Conservation (phyloP, 495 filamentous ascomycete species). For the Xylaria castorea region DNA sequence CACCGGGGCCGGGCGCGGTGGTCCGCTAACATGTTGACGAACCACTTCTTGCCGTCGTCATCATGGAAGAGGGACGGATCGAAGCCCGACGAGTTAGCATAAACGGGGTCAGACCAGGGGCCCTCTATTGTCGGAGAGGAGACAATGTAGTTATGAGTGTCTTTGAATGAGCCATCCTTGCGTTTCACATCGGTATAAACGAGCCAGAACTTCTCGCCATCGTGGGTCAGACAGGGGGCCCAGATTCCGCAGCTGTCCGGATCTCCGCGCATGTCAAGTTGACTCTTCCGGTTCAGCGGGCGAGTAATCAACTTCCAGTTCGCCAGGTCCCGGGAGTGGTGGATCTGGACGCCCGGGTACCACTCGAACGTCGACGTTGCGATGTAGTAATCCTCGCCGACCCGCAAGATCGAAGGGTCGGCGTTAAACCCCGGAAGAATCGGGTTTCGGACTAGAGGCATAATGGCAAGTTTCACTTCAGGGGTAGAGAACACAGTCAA, state of each 20-base stretch:
- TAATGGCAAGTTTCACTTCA: conserved; percentile 23
- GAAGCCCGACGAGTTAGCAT: conserved; percentile 60
- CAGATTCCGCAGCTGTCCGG: conserved; percentile 67
- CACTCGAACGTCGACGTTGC: conserved; percentile 70
- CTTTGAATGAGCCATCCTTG: conserved; percentile 62
- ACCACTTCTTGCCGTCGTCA: conserved; percentile 61
- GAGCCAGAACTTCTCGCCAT: conserved; percentile 64
- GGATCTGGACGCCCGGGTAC: conserved; percentile 66
- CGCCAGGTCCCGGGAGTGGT: conserved; percentile 62
- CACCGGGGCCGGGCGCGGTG: conserved; percentile 53
- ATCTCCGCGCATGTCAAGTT: conserved; percentile 66
- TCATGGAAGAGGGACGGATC: conserved; percentile 67
- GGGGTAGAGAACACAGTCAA: background rate
- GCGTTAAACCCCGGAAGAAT: conserved; percentile 69
- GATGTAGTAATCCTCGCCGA: conserved; percentile 66
- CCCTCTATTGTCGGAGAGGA: conserved; percentile 53
- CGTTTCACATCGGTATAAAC: conserved; percentile 64
- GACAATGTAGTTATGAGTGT: conserved; percentile 63
- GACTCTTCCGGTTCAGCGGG: conserved; percentile 63
- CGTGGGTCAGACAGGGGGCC: conserved; percentile 67
- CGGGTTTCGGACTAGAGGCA: conserved; percentile 61
- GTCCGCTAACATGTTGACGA: conserved; percentile 62
- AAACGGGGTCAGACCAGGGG: conserved; percentile 64
- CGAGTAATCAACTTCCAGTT: conserved; percentile 66
- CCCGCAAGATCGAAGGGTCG: conserved; percentile 66